Evolutionary conservation across 805 yeast genomes (phyloP).

Genomic region (Limtongia smithiae): DNA sequence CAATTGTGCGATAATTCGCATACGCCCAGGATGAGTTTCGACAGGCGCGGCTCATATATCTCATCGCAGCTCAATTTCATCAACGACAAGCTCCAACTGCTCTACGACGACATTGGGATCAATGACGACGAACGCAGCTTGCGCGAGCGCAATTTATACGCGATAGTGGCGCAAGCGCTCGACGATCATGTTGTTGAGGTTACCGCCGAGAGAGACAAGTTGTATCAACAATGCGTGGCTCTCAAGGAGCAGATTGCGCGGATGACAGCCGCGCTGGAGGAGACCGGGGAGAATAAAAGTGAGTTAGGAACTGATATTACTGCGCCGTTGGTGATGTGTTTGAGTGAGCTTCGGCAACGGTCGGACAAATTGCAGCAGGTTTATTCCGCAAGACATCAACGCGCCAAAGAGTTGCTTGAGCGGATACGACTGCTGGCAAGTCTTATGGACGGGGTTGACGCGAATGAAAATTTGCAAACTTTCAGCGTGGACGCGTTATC

Average conservation of each 20-base stretch:
- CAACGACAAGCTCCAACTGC: slow-evolving; percentile 31
- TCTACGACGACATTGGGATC: slow-evolving; percentile 32
- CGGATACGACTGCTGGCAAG: slow-evolving; percentile 22
- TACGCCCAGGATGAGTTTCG: no score
- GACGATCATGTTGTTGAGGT: slow-evolving; percentile 34
- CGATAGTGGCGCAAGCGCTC: slow-evolving; percentile 32
- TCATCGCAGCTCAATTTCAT: slow-evolving; percentile 32
- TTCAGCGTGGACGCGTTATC: slow-evolving; percentile 25
- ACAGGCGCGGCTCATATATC: slow-evolving; percentile 31
- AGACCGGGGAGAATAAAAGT: slow-evolving; percentile 1
- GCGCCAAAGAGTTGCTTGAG: slow-evolving; percentile 24
- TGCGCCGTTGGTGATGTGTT: slow-evolving; percentile 29
- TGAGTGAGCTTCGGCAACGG: slow-evolving; percentile 21
- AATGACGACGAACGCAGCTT: slow-evolving; percentile 30
- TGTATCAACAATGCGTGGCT: slow-evolving; percentile 28
- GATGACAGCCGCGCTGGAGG: slow-evolving; percentile 31
- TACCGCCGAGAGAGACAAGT: slow-evolving; percentile 31
- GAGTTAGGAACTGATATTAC: slow-evolving; percentile 14
- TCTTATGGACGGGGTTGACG: slow-evolving; percentile 30
- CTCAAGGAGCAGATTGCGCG: slow-evolving; percentile 22
- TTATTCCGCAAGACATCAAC: slow-evolving; percentile 30
- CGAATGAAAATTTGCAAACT: slow-evolving; percentile 22
- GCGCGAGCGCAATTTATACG: slow-evolving; percentile 32
- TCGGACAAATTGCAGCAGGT: slow-evolving; percentile 24
- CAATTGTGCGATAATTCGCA: no score